Conservation (phyloP, 805 yeast genomes). For the Priceomyces haplophilus region DNA sequence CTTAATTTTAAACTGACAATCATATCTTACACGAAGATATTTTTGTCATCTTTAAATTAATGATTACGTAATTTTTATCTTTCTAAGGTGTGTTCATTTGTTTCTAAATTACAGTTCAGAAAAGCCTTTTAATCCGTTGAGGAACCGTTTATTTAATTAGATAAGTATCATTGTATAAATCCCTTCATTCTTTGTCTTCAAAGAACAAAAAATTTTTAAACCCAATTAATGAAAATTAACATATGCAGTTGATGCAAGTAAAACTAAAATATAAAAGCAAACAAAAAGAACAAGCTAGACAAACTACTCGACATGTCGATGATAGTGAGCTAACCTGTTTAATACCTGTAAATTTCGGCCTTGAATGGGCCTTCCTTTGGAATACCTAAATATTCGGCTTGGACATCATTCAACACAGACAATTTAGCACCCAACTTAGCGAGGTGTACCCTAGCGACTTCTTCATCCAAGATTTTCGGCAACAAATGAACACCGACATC, state of each 20-base stretch:
- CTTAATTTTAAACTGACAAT: too few species aligned
- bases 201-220: slow-evolving; percentile 17
- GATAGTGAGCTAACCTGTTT: slow-evolving; percentile 22
- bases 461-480: slow-evolving; percentile 98
- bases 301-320: slow-evolving; percentile 6
- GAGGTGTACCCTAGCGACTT: slow-evolving; percentile 96
- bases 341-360: slow-evolving; percentile 97
- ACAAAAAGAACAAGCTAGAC: neutral
- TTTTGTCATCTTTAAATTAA: too few species aligned
- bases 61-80: too few species aligned
- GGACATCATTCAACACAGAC: slow-evolving; percentile 69
- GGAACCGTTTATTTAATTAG: slow-evolving; percentile 30
- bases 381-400: slow-evolving; percentile 91
- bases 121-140: slow-evolving; percentile 34
- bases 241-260: slow-evolving; percentile 47
- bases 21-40: too few species aligned
- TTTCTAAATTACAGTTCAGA: too few species aligned
- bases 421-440: slow-evolving; percentile 90
- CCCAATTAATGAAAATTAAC: slow-evolving; percentile 15
- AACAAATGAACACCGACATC: slow-evolving; percentile 89
- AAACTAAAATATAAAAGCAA: slow-evolving; percentile 18
- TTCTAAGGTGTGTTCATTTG: too few species aligned
- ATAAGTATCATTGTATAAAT: slow-evolving; percentile 23
- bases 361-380: slow-evolving; percentile 95
- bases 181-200: slow-evolving; percentile 23